phyloP scores from a whole-genome alignment of 164 flowering plant species.

The Cinnamomum chago region DNA sequence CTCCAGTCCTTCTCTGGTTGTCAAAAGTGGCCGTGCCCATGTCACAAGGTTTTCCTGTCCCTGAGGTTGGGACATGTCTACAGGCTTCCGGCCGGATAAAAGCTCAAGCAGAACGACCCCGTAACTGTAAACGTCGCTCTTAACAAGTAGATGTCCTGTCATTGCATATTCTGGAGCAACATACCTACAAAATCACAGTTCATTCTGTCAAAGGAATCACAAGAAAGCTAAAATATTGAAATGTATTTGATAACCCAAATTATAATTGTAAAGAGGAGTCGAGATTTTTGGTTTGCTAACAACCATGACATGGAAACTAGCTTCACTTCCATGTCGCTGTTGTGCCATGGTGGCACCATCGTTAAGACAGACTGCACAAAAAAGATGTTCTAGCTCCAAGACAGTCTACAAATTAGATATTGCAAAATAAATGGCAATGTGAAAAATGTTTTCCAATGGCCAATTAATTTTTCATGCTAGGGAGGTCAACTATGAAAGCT shows the following conservation, averaged over 20 bases:
- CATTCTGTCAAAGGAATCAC: background rate
- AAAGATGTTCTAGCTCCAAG: background rate
- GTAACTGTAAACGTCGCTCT: constrained; percentile 90
- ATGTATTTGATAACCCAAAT: background rate
- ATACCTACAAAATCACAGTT: constrained; percentile 45
- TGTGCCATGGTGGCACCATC: background rate
- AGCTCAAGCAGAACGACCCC: constrained; percentile 91
- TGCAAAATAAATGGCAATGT: background rate
- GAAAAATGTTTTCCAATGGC: background rate
- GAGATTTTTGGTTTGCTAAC: background rate
- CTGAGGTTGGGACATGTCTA: constrained; percentile 82
- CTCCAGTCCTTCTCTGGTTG: constrained; percentile 67
- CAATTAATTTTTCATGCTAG: background rate
- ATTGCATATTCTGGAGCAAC: constrained; percentile 92
- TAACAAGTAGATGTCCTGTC: constrained; percentile 91
- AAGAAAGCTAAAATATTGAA: background rate
- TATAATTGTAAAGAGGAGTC: background rate
- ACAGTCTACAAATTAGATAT: background rate
- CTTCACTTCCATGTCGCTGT: background rate
- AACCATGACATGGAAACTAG: background rate
- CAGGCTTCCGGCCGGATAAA: constrained; percentile 81
- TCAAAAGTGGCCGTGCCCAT: constrained; percentile 85
- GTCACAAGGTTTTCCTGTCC: constrained; percentile 92
- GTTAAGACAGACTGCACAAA: background rate
- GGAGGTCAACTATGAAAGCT: background rate